Conservation (phyloP, 1,284 basidiomycete species). For the Malassezia brasiliensis region DNA sequence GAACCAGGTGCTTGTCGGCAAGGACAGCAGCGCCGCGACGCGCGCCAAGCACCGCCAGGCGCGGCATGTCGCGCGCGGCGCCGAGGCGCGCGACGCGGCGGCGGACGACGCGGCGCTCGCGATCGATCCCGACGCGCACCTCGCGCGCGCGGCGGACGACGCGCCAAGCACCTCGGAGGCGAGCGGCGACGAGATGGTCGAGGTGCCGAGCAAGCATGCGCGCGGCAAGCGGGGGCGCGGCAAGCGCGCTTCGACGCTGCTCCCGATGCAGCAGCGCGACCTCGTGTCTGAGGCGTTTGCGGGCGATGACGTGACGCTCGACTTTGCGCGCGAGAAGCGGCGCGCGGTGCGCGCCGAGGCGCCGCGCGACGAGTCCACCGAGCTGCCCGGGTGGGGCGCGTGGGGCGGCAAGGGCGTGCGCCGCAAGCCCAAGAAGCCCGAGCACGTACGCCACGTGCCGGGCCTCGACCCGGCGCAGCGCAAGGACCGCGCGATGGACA, state of each 20-base stretch:
- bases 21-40: slow-evolving; percentile 13
- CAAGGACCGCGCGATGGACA: slow-evolving; percentile 69
- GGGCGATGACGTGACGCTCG: slow-evolving; percentile 83
- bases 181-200: slow-evolving; percentile 10
- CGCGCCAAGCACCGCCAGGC: slow-evolving; percentile 22
- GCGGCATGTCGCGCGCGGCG: slow-evolving; percentile 18
- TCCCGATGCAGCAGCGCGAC: slow-evolving; percentile 60
- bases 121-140: slow-evolving; percentile 19
- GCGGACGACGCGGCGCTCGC: slow-evolving; percentile 21
- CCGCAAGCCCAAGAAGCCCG: slow-evolving; percentile 30
- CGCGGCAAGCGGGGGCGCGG: slow-evolving; percentile 9
- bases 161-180: neutral
- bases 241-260: neutral
- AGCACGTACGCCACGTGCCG: slow-evolving; percentile 1
- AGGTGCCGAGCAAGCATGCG: neutral
- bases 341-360: slow-evolving; percentile 72
- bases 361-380: slow-evolving; percentile 69
- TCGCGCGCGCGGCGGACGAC: slow-evolving; percentile 1
- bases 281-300: slow-evolving; percentile 90
- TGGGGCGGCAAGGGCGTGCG: slow-evolving; percentile 74
- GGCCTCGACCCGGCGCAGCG: slow-evolving; percentile 69
- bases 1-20: slow-evolving; percentile 21
- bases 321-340: slow-evolving; percentile 74
- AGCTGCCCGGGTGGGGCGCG: slow-evolving; percentile 88
- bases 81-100: slow-evolving; percentile 18